Conservation (phyloP, 805 yeast genomes). For the Hanseniaspora osmophila region DNA sequence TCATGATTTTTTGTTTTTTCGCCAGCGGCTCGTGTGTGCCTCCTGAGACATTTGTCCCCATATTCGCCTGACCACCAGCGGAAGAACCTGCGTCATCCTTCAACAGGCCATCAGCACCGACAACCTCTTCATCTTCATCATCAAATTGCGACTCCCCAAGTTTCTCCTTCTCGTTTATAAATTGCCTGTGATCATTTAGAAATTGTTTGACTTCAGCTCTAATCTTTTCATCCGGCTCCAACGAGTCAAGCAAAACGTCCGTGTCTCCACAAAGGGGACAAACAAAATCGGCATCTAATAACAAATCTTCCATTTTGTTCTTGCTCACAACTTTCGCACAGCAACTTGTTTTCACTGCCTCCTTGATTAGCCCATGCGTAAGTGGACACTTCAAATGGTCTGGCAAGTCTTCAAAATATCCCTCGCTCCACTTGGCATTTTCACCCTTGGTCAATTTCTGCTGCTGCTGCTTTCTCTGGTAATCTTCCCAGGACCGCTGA, state of each 20-base stretch:
- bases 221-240: conserved; percentile 48
- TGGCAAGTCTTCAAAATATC: conserved; percentile 32
- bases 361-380: conserved; percentile 43
- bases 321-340: conserved; percentile 48
- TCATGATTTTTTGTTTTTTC: conserved; percentile 10
- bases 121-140: conserved; percentile 7
- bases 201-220: conserved; percentile 40
- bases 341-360: conserved; percentile 70
- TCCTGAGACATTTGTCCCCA: not conserved
- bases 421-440: conserved; percentile 33
- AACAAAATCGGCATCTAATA: conserved; percentile 72
- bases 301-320: conserved; percentile 45
- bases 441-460: conserved; percentile 23
- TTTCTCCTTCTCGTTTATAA: conserved; percentile 20
- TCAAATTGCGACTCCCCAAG: conserved; percentile 7
- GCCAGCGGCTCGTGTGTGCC: not conserved
- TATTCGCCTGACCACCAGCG: conserved; percentile 9
- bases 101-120: conserved; percentile 2
- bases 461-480: conserved; percentile 46
- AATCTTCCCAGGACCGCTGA: conserved; percentile 75
- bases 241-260: conserved; percentile 63
- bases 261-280: conserved; percentile 77
- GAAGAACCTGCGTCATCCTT: conserved; percentile 8
- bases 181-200: conserved; percentile 24
- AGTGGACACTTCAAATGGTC: conserved; percentile 58